Conservation (phyloP, 2,329 filamentous ascomycete species). For the Ceratocystis diversiconidia region DNA sequence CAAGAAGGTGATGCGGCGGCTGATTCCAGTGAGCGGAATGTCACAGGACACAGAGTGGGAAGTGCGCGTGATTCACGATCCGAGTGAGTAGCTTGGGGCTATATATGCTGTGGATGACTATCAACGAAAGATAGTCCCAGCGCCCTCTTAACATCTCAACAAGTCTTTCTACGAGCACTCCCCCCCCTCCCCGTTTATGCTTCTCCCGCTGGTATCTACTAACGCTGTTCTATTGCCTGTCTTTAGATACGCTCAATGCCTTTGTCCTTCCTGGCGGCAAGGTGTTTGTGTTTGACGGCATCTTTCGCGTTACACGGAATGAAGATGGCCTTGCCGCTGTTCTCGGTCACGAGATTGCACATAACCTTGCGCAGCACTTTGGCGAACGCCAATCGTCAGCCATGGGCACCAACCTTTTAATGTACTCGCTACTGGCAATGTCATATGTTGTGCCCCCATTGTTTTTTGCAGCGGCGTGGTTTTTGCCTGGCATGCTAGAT, state of each 20-base stretch:
- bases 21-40: slow-evolving; percentile 55
- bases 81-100: slow-evolving; percentile 26
- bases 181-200: background rate
- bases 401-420: slow-evolving; percentile 38
- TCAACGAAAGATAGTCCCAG: too few species aligned
- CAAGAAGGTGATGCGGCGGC: slow-evolving; percentile 46
- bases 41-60: slow-evolving; percentile 46
- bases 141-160: too few species aligned
- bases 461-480: slow-evolving; percentile 29
- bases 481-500: slow-evolving; percentile 40
- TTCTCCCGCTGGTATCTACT: slow-evolving; percentile 5
- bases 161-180: too few species aligned
- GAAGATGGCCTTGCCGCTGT: slow-evolving; percentile 62
- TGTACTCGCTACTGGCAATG: slow-evolving; percentile 37
- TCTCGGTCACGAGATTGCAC: slow-evolving; percentile 66
- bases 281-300: slow-evolving; percentile 64
- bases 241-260: slow-evolving; percentile 47
- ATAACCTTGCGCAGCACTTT: slow-evolving; percentile 55
- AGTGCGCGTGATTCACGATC: slow-evolving; percentile 58
- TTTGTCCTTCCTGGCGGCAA: slow-evolving; percentile 69
- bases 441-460: slow-evolving; percentile 32
- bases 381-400: slow-evolving; percentile 47
- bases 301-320: slow-evolving; percentile 50
- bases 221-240: background rate
- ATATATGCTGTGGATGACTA: background rate